Conservation (phyloP, 2,329 filamentous ascomycete species). For the Aspergillus aculeatinus region DNA sequence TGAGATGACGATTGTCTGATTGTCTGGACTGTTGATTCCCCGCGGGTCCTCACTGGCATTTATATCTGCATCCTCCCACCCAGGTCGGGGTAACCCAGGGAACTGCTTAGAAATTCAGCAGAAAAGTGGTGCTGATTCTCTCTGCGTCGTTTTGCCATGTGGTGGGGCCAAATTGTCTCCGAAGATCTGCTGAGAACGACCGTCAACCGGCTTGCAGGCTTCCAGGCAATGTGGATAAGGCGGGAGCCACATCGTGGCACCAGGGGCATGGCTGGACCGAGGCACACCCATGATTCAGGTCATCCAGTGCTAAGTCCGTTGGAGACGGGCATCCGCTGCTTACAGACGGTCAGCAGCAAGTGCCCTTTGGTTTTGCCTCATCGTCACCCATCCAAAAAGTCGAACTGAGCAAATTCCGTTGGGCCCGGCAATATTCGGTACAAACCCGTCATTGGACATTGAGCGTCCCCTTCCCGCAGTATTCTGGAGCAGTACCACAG, state of each 20-base stretch:
- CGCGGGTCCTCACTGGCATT: slow-evolving; percentile 10
- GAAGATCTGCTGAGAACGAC: neutral
- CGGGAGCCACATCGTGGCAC: neutral
- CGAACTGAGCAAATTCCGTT: neutral
- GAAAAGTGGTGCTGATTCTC: neutral
- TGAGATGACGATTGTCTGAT: neutral
- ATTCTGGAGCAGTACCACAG: neutral
- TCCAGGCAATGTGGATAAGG: neutral
- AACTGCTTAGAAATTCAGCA: slow-evolving; percentile 6
- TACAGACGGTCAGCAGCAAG: neutral
- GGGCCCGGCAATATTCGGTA: neutral
- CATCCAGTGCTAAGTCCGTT: neutral
- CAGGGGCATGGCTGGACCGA: neutral
- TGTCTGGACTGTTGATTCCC: slow-evolving; percentile 7
- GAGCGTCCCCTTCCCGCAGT: neutral
- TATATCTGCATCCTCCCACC: slow-evolving; percentile 2
- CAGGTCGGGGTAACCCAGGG: neutral
- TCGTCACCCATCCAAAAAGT: neutral
- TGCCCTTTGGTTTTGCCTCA: neutral
- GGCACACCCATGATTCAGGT: neutral
- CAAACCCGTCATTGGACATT: neutral
- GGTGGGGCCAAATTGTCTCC: neutral
- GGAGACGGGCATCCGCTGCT: no score
- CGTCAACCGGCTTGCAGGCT: neutral
- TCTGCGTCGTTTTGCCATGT: neutral